These are phyloP conservation scores for Mycena rosella DNA, from an alignment of 768 basidiomycete species.

Conservation along the genomic window DNA sequence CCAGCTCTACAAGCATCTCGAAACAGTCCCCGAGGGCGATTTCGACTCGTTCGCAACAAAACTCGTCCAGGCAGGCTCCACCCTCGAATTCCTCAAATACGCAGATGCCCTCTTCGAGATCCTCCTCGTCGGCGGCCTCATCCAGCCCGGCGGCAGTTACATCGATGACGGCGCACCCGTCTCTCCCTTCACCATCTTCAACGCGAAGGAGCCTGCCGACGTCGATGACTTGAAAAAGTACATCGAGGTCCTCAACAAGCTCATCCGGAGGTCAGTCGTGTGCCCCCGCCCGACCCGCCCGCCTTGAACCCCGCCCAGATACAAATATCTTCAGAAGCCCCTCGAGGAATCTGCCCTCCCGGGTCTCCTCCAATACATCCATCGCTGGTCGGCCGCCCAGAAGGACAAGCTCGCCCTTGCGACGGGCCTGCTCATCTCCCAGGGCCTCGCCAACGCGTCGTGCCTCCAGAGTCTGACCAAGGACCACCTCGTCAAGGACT, in stretches of 20 bases:
- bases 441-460: constrained; percentile 82
- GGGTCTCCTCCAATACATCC: constrained; percentile 87
- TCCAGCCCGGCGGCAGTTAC: constrained; percentile 95
- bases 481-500: constrained; percentile 97
- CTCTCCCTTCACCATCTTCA: constrained; percentile 91
- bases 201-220: constrained; percentile 82
- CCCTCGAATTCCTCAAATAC: constrained; percentile 97
- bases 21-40: constrained; percentile 82
- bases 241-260: constrained; percentile 94
- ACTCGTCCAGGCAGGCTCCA: constrained; percentile 91
- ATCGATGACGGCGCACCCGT: constrained; percentile 88
- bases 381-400: constrained; percentile 83
- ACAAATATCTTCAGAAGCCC: constrained; percentile 99
- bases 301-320: constrained; percentile 62
- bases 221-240: constrained; percentile 93
- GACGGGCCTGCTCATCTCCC: constrained; percentile 85
- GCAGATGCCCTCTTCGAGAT: constrained; percentile 97
- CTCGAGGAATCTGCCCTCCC: constrained; percentile 90
- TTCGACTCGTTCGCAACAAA: constrained; percentile 87
- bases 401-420: constrained; percentile 88
- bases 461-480: constrained; percentile 88
- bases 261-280: constrained; percentile 84
- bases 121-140: constrained; percentile 93
- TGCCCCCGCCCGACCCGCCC: neutral
- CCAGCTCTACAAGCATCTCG: constrained; percentile 91